Base-by-base conservation (phyloP, 2,329 filamentous ascomycete genomes). In the Xylaria sp. region DNA sequence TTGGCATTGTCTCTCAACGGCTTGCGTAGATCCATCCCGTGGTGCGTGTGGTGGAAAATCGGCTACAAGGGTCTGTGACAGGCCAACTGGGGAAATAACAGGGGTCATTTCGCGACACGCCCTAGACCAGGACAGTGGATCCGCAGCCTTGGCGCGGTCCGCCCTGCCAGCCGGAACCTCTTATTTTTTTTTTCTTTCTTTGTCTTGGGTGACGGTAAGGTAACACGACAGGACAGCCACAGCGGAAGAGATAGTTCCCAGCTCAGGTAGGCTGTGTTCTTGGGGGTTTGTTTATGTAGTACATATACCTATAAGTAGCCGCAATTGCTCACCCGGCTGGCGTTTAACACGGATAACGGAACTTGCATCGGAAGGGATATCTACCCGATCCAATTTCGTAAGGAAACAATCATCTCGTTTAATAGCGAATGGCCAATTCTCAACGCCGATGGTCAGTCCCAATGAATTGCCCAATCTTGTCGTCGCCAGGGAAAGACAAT, bases 51-150 rank as follows among this genome's bases (percentile, higher is more conserved):
- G 63, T 64, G 56, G 28, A 53, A 71, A 68, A 67, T 70, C 72
- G 54, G 54, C 57, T 66, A 54, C 59, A 63, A 23, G 59, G 68
- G 60, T 64, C 70, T 72, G 65, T 60, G 53, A 74, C 70, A 74
- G 68, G 71, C 63, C 60, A 67, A 54, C 63, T 68, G 57, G 71
- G 71, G 71, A 74, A 73, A 68, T 70, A 58, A 59, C 67, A 74
- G 68, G 73, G 67, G 71, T 51, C 17, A 54, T 67, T n/a, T 44
- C 56, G 36, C 56, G 56, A 59, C 56, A 59, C 11, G 4, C 56
- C 53, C 53, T 57, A 36, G 49, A 54, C 49, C 49, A 33, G 28
- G 49, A 54, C 49, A 54, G 31, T 54, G 49, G 49, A 10, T 28
- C 11, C 4, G 28, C 28, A 2, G 17, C 28, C 49, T 54, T 54